Evolutionary conservation across 805 yeast species (phyloP).

Genomic region (Lipomyces orientalis): DNA sequence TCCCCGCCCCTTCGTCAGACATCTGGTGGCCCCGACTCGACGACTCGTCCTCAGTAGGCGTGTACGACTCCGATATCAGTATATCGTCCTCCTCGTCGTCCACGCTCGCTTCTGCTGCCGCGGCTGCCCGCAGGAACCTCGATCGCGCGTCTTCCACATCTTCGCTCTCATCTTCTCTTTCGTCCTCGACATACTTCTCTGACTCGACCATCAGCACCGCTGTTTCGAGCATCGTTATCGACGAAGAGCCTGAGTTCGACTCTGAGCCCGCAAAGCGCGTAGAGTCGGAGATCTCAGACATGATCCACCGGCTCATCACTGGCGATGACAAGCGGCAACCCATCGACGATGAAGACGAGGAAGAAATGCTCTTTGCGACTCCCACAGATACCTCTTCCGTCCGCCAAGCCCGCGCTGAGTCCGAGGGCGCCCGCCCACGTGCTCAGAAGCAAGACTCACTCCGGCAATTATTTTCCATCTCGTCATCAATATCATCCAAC

Average conservation of each 20-base stretch:
- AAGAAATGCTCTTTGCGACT: slow-evolving; percentile 31
- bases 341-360: slow-evolving; percentile 30
- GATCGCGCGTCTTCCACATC: slow-evolving; percentile 32
- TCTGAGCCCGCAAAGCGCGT: slow-evolving; percentile 12
- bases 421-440: not conserved
- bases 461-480: slow-evolving; percentile 14
- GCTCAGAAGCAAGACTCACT: slow-evolving; percentile 10
- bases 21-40: slow-evolving; percentile 20
- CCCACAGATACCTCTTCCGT: slow-evolving; percentile 19
- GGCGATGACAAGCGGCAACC: slow-evolving; percentile 27
- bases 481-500: slow-evolving; percentile 11
- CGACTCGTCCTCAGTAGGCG: not conserved
- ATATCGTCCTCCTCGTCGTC: slow-evolving; percentile 15
- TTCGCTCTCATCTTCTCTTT: slow-evolving; percentile 24
- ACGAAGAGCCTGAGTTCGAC: slow-evolving; percentile 18
- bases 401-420: slow-evolving; percentile 15
- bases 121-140: slow-evolving; percentile 29
- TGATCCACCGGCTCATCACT: slow-evolving; percentile 36
- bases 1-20: slow-evolving; percentile 12
- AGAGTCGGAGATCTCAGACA: slow-evolving; percentile 34
- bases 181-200: slow-evolving; percentile 29
- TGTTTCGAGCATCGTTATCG: slow-evolving; percentile 27
- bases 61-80: slow-evolving; percentile 7
- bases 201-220: slow-evolving; percentile 30
- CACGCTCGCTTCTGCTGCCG: slow-evolving; percentile 23